phyloP scores from a whole-genome alignment of 495 filamentous ascomycete genomes.

The Penicillium alfredii region DNA sequence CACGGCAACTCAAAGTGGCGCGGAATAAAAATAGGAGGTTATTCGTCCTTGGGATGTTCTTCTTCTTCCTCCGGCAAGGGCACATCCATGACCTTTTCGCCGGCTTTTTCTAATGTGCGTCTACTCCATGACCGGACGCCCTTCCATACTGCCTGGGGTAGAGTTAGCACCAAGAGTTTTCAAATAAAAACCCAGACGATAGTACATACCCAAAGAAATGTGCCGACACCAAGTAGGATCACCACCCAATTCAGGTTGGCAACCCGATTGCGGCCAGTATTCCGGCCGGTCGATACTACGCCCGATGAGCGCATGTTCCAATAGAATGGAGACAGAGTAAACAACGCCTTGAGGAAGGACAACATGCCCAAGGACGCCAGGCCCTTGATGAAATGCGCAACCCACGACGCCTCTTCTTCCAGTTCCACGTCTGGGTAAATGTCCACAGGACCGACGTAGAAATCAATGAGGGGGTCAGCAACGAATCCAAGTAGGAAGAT shows the following conservation, averaged over 20 bases:
- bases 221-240: constrained; percentile 70
- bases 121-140: constrained; percentile 65
- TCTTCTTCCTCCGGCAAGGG: constrained; percentile 68
- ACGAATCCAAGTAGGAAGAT: constrained; percentile 82
- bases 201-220: constrained; percentile 72
- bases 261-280: constrained; percentile 64
- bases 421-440: constrained; percentile 24
- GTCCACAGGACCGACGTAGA: constrained; percentile 71
- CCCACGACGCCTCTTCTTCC: constrained; percentile 52
- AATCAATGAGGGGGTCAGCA: constrained; percentile 85
- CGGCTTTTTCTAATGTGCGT: constrained; percentile 63
- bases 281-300: constrained; percentile 46
- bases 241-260: constrained; percentile 70
- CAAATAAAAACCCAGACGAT: background rate
- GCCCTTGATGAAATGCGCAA: constrained; percentile 81
- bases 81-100: constrained; percentile 76
- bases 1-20: constrained; percentile 95
- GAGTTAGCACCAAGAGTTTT: too few relatives aligned
- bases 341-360: constrained; percentile 75
- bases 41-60: constrained; percentile 34
- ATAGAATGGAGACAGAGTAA: constrained; percentile 66
- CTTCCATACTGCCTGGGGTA: constrained; percentile 67
- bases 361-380: constrained; percentile 76
- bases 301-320: constrained; percentile 61
- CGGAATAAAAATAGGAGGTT: constrained; percentile 21